Evolutionary conservation across 2,329 filamentous ascomycete species (phyloP), one percentile per base, ranked within the genome.

Genomic region (Periconia macrospinosa): DNA sequence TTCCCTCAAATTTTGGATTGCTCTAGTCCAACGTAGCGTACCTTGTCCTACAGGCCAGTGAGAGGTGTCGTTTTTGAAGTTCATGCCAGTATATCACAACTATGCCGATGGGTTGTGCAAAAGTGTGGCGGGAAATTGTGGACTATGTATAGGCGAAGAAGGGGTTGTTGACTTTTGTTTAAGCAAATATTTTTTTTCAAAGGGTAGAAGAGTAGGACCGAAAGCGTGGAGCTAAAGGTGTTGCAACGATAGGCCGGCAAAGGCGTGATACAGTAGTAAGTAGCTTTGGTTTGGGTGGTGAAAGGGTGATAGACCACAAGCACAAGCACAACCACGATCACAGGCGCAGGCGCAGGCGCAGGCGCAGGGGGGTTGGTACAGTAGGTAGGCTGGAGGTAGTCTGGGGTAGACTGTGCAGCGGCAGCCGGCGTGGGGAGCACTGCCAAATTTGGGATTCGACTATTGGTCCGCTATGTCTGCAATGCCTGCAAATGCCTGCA

Each of bases 11-110:
- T 42, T n/a, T n/a, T 18, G 8, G 41, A 8, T 19, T 42, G 23
- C 17, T 18, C 10, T 19, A 11, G 17, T 18, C 10, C n/a, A 11
- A 10, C 20, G 18, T 20, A 23, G 30, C 54, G 30, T 27, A 56
- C 54, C 54, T 71, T 76, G 75, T 76, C 75, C 75, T 43, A 76
- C 73, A 58, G 75, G 75, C 75, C 75, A 78, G 65, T 75, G 72
- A 56, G 71, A 73, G 47, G 58, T 68, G 58, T 73, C 56, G 65
- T 73, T 73, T 59, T 75, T 76, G 64, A 75, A 76, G 63, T 75
- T 75, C 74, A 76, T 75, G 52, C 71, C 65, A 63, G 57, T 49
- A 47, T 41, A 44, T 51, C 48, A 15, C 20, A 8, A 41, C 33
- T 15, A 46, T 33, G 43, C 15, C 11, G 41, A 41, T 46, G 27